A percentile compares a stretch with the other conserved stretches of the same genome.
phyloP scores from a whole-genome alignment of 768 basidiomycete genomes.

The Zangia roseola region DNA sequence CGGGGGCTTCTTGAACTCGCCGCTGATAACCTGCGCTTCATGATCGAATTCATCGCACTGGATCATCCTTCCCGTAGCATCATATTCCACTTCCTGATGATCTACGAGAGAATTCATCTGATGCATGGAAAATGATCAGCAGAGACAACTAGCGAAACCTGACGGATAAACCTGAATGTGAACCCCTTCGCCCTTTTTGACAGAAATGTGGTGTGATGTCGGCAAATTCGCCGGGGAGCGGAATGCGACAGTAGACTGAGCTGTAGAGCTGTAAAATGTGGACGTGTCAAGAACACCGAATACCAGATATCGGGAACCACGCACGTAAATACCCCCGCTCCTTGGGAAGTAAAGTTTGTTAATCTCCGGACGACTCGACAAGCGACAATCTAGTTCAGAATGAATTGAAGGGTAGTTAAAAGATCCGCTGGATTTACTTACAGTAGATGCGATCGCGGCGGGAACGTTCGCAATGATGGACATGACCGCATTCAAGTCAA shows the following conservation, averaged over 20 bases:
- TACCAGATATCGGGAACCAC: conserved; percentile 30
- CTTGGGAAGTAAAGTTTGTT: conserved; percentile 52
- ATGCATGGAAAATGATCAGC: conserved; percentile 1
- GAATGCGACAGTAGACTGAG: conserved; percentile 61
- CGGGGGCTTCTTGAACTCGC: conserved; percentile 63
- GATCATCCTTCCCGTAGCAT: conserved; percentile 52
- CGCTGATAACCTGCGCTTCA: conserved; percentile 56
- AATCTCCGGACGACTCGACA: conserved; percentile 63
- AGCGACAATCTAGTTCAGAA: conserved; percentile 56
- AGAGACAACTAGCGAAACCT: background rate
- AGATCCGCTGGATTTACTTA: conserved; percentile 25
- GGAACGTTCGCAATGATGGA: conserved; percentile 74
- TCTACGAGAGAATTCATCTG: conserved; percentile 69
- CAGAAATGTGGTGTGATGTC: conserved; percentile 24
- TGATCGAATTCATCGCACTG: conserved; percentile 50
- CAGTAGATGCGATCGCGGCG: conserved; percentile 67
- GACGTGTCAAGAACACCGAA: conserved; percentile 12
- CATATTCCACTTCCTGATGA: conserved; percentile 49
- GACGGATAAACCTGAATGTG: conserved; percentile 53
- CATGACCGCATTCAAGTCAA: conserved; percentile 71
- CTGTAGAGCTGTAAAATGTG: conserved; percentile 33
- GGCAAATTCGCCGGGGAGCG: conserved; percentile 38
- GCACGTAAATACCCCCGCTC: conserved; percentile 52
- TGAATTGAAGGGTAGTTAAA: background rate
- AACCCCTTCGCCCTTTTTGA: conserved; percentile 48